Percentiles rank a stretch among this genome's conserved stretches.
These are phyloP conservation scores for Catharanthus roseus DNA, from an alignment of 257 asterid genomes.

Conservation along the genomic window DNA sequence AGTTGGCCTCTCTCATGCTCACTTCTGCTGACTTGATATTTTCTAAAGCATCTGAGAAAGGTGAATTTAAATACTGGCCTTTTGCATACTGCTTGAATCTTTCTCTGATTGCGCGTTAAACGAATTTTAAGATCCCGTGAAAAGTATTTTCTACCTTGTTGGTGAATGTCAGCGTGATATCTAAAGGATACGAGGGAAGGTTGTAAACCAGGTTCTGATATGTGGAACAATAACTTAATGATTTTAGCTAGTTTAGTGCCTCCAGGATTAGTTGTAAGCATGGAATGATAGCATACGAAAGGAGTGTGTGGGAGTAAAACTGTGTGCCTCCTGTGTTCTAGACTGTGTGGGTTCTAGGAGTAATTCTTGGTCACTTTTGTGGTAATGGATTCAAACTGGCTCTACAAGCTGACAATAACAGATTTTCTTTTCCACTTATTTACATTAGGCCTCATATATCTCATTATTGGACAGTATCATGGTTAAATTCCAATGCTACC, in stretches of 20 bases:
- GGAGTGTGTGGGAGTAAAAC: not conserved
- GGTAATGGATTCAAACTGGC: not conserved
- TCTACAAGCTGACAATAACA: not conserved
- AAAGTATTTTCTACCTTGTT: not conserved
- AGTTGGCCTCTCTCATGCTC: slow-evolving; percentile 77
- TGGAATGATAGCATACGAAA: not conserved
- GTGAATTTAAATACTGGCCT: slow-evolving; percentile 24
- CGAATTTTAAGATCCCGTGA: not conserved
- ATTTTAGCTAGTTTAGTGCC: not conserved
- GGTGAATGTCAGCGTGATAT: not conserved
- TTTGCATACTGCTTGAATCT: not conserved
- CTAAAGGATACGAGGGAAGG: not conserved
- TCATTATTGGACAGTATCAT: not conserved
- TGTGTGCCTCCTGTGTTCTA: not conserved
- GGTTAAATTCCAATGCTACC: not conserved
- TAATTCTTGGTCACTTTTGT: not conserved
- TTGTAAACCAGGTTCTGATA: not conserved
- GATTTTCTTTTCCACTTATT: too few species aligned
- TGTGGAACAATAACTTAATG: not conserved
- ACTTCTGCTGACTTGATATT: slow-evolving; percentile 81
- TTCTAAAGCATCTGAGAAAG: slow-evolving; percentile 88
- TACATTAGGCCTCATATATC: not conserved
- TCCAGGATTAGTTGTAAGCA: not conserved
- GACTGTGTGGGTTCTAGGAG: not conserved
- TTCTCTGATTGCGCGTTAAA: not conserved